Percentiles rank a stretch among this genome's conserved stretches.
These are phyloP conservation scores for Boehmeria nivea DNA, from an alignment of 306 rosid species.

Conservation along the genomic window DNA sequence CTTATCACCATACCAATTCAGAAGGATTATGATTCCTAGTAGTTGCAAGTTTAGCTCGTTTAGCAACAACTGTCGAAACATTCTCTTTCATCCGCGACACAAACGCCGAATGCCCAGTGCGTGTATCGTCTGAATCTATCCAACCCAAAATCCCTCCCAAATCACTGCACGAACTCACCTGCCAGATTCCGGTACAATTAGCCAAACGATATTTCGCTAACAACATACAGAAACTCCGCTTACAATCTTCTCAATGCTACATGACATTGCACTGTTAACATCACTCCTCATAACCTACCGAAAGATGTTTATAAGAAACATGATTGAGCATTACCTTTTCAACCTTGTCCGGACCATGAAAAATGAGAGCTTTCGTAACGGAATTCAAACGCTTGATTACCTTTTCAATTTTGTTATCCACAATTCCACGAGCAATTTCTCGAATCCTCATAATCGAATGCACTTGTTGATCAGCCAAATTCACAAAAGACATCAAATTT, in stretches of 20 bases:
- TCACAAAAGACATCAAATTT: constrained; percentile 67
- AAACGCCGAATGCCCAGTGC: constrained; percentile 44
- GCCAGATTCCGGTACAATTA: constrained; percentile 29
- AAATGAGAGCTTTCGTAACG: background rate
- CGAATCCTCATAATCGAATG: constrained; percentile 76
- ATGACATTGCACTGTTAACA: constrained; percentile 52
- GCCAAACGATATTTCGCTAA: constrained; percentile 9
- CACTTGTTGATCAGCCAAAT: constrained; percentile 72
- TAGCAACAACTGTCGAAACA: constrained; percentile 52
- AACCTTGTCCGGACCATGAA: too few species aligned
- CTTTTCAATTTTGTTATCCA: constrained; percentile 57
- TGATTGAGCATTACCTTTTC: too few species aligned
- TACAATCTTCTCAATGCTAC: constrained; percentile 65
- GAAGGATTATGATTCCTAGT: constrained; percentile 29
- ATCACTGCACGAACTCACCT: constrained; percentile 75
- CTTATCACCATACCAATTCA: constrained; percentile 41
- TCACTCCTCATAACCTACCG: constrained; percentile 75
- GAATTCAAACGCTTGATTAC: constrained; percentile 21
- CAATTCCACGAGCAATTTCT: constrained; percentile 82
- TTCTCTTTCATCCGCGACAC: constrained; percentile 69
- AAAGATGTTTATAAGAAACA: too few species aligned
- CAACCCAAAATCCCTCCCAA: constrained; percentile 49
- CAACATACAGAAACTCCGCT: constrained; percentile 1
- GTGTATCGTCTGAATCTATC: constrained; percentile 52
- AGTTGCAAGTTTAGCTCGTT: constrained; percentile 48